Evolutionary conservation across 2,329 filamentous ascomycete genomes (phyloP), one percentile per base, ranked within the genome.

Genomic region (Magnaporthiopsis rhizophila): DNA sequence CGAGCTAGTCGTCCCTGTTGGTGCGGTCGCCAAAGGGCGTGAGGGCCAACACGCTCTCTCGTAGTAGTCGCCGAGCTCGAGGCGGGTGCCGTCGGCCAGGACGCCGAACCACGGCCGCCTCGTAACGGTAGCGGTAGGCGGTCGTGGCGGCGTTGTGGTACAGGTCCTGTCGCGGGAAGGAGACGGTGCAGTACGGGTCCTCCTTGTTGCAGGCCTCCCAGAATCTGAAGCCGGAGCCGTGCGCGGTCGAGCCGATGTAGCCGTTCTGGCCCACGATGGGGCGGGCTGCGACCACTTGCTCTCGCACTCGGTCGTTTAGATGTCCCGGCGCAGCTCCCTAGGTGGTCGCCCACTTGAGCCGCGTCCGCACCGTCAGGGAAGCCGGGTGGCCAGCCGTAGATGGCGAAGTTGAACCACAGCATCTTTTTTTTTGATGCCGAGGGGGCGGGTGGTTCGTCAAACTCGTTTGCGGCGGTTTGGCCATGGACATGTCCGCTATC

Each of bases 21-120:
- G 24, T 45, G 28, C 45, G 66, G 62, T 65, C 62, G 30, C 57
- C 62, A 62, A 66, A 65, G 2, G 65, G 65, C 57, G 12, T 5
- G 18, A 67, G 61, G 5, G 36, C 59, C 2, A 59, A 62, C 57
- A 67, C 32, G 34, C 65, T 56, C 62, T 63, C 2, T 63, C 2
- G 74, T 72, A 8, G 71, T 77, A 65, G 71, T 68, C 50, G 72
- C 73, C n/a, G 73, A 73, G 45, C 73, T 70, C 36, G 74, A 70
- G 58, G 68, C 68, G 66, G 74, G 79, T 36, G 71, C 76, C 66
- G 59, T 68, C 67, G 59, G 62, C 66, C 26, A 68, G 58, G 1
- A 62, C 58, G 24, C 67, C 67, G 5, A 67, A 61, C 66, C 67
- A 68, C 66, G 63, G 61, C 45, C 45, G 56, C 67, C 30, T 64